Base-by-base conservation (phyloP, 169 alveolate species). In the Eimeria praecox region DNA sequence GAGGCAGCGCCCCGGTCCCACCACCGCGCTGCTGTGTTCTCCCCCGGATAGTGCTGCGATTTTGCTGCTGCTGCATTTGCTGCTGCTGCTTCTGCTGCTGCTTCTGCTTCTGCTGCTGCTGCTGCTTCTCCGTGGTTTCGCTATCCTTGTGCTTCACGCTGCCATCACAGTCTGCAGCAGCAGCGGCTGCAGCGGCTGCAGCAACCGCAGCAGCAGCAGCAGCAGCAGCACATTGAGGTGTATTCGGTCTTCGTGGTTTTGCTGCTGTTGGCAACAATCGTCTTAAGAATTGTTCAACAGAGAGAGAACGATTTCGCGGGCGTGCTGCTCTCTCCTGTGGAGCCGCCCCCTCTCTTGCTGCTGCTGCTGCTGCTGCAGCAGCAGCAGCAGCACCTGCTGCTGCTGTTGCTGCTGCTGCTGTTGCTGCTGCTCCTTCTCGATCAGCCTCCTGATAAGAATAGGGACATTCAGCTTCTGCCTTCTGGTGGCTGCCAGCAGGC, bases 341-440 rank as follows among this genome's bases (percentile, higher is more conserved):
- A 2, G 62, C 88, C 24, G 56, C 56, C 24, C 62, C 56, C 35
- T 56, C 88, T 73, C 49, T 9, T 73, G 44, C 83, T 73, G 83
- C 83, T 73, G 83, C 83, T 73, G 83, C 83, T 20, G 83, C 83
- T 20, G 83, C 83, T 9, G 83, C 44, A 27, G 83, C 83, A 27
- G 83, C 83, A 24, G 83, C 38, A 4, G 42, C 83, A 6, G 42
- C 27, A 9, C 49, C 44, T 20, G 49, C 77, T 22, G 14, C 38
- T 66, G n/a, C n/a, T n/a, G n/a, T n/a, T 20, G 83, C 83, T 9
- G 83, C 44, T 20, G 83, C 83, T 20, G 83, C 83, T 73, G 83
- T 30, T 18, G 42, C 83, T 35, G 42, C 27, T n/a, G 83, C 44
- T 20, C 22, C 77, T 22, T 16, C 38, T 66, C 16, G 42, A 16